Base-by-base conservation (phyloP, 2,329 filamentous ascomycete species). In the Salinomyces thailandicus region DNA sequence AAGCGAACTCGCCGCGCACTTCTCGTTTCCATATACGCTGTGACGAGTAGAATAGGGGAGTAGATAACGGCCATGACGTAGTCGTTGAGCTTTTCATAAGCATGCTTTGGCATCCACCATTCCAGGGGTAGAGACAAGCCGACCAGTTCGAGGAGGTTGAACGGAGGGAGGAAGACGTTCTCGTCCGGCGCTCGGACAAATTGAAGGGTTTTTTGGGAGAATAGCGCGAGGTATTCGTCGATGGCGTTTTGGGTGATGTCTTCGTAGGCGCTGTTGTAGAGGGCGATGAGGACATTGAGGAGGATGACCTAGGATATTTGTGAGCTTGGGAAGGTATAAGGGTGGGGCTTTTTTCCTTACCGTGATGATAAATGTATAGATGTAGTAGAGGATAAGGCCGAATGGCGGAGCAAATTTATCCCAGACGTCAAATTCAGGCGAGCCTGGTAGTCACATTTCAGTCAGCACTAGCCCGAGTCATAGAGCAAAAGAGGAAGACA, bases 311-410 rank as follows among this genome's bases (percentile, higher is more conserved):
- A n/a, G n/a, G n/a, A n/a, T n/a, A n/a, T n/a, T n/a, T n/a, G n/a
- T n/a, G n/a, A n/a, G n/a, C n/a, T n/a, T n/a, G n/a, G n/a, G n/a
- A n/a, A n/a, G n/a, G n/a, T n/a, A n/a, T n/a, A n/a, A n/a, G n/a
- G n/a, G n/a, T n/a, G n/a, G n/a, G n/a, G n/a, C n/a, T n/a, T n/a
- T n/a, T n/a, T n/a, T n/a, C n/a, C n/a, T n/a, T n/a, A n/a, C 87
- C 81, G 94, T 95, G 53, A 98, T 83, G 26, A 96, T 79, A 54
- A 98, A 98, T 13, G 89, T 93, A 61, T 95, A 98, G 56, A 93
- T 75, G 66, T 98, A 98, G 67, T 98, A 98, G 7, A 98, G 78
- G 19, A 95, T 83, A 34, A 94, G 74, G 6, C 91, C 91, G 58
- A 95, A 98, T 0, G 91, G 91, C 9, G 83, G 86, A 15, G 82